Percentiles rank a stretch among this genome's conserved stretches.
Evolutionary conservation across 805 yeast species (phyloP).

Genomic region (Kazachstania africana): DNA sequence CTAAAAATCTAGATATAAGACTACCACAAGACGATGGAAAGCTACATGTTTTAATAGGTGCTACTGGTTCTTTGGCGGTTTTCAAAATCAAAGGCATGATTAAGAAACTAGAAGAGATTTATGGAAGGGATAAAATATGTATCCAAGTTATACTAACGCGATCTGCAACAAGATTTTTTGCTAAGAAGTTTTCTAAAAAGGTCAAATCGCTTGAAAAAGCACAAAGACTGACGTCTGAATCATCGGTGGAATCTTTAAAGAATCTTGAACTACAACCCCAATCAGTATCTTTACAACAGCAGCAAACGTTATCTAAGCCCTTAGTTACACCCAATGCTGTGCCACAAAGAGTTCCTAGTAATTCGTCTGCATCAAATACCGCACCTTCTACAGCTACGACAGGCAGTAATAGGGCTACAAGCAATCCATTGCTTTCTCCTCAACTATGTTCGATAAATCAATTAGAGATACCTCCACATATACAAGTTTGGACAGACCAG

Average conservation of each 20-base stretch:
- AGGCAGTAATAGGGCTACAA: not conserved
- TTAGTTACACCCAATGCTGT: too few species aligned
- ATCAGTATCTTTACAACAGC: not conserved
- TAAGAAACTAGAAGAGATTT: slow-evolving; percentile 69
- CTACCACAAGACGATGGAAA: slow-evolving; percentile 75
- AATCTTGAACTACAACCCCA: not conserved
- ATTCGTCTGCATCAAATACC: not conserved
- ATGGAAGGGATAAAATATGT: slow-evolving; percentile 60
- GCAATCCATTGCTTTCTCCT: not conserved
- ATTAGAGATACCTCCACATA: slow-evolving; percentile 50
- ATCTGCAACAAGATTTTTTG: slow-evolving; percentile 67
- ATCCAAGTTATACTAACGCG: slow-evolving; percentile 80
- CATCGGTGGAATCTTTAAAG: not conserved
- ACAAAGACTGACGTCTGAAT: not conserved
- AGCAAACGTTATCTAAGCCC: not conserved
- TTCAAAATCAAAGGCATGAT: slow-evolving; percentile 69
- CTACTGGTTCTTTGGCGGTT: slow-evolving; percentile 82
- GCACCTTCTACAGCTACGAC: not conserved
- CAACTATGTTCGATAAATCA: slow-evolving; percentile 11
- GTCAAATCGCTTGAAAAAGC: slow-evolving; percentile 3
- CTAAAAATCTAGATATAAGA: slow-evolving; percentile 46
- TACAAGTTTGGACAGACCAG: slow-evolving; percentile 81
- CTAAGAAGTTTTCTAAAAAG: slow-evolving; percentile 2
- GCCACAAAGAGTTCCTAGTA: too few species aligned
- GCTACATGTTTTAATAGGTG: slow-evolving; percentile 73